These are phyloP conservation scores for Pyrenophora graminea DNA, from an alignment of 2,329 filamentous ascomycete species.

Conservation along the genomic window DNA sequence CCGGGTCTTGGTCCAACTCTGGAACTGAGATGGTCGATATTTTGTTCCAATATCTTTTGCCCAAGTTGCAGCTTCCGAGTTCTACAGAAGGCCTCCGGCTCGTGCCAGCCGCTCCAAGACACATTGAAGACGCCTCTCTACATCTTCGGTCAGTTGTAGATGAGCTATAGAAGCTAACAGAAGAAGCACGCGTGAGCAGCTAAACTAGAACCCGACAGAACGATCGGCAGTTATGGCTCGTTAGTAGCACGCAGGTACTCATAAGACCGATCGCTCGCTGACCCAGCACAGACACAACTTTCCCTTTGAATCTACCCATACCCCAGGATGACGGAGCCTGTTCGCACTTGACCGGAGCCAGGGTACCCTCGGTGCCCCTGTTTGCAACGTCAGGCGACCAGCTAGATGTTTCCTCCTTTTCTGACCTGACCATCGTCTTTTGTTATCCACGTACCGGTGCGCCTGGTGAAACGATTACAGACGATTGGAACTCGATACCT, in stretches of 20 bases:
- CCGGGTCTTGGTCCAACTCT: not conserved
- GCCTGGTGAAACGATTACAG: constrained; percentile 47
- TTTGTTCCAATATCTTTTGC: constrained; percentile 1
- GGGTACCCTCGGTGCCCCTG: constrained; percentile 39
- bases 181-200: constrained; percentile 4
- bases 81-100: not conserved
- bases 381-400: constrained; percentile 36
- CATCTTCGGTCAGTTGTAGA: too few species aligned
- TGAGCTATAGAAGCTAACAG: not conserved
- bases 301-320: constrained; percentile 44
- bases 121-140: not conserved
- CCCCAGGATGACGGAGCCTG: constrained; percentile 50
- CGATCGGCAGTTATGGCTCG: constrained; percentile 21
- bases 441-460: constrained; percentile 50
- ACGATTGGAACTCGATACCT: constrained; percentile 50
- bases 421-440: constrained; percentile 49
- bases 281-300: constrained; percentile 25
- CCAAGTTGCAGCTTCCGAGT: not conserved
- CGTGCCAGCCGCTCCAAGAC: not conserved
- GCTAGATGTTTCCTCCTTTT: constrained; percentile 41
- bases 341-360: constrained; percentile 40
- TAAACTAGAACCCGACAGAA: not conserved
- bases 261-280: constrained; percentile 12
- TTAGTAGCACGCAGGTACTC: constrained; percentile 14
- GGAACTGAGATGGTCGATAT: not conserved